Percentiles rank a stretch among this genome's conserved stretches.
phyloP scores from a whole-genome alignment of 768 basidiomycete species.

The Trametes sanguinea region DNA sequence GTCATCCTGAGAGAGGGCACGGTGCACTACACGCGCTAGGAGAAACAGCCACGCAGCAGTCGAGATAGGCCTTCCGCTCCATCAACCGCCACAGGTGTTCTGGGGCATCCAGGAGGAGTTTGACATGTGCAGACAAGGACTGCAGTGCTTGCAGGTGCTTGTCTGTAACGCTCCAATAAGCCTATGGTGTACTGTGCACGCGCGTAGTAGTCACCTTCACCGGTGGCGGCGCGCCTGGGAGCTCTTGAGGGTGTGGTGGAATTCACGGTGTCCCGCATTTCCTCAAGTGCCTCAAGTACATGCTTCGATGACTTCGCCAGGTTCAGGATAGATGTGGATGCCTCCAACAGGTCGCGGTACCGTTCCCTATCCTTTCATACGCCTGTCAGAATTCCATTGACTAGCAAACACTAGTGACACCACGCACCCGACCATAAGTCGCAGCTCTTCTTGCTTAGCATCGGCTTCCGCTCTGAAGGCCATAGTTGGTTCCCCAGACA shows the following conservation, averaged over 20 bases:
- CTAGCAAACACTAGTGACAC: neutral
- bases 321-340: constrained; percentile 81
- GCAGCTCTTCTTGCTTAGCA: constrained; percentile 83
- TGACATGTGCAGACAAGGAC: constrained; percentile 82
- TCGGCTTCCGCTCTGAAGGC: constrained; percentile 71
- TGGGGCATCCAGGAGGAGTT: constrained; percentile 88
- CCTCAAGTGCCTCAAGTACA: constrained; percentile 63
- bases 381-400: constrained; percentile 33
- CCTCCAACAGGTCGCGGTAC: constrained; percentile 84
- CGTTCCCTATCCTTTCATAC: constrained; percentile 78
- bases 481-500: neutral
- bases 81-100: constrained; percentile 90
- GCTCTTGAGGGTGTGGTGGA: constrained; percentile 47
- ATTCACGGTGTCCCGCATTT: constrained; percentile 56
- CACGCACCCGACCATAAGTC: constrained; percentile 91
- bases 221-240: constrained; percentile 42
- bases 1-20: constrained; percentile 63
- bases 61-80: constrained; percentile 74
- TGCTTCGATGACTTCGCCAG: constrained; percentile 68
- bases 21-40: constrained; percentile 82
- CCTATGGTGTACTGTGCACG: neutral
- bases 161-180: constrained; percentile 43
- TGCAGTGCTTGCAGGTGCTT: constrained; percentile 69
- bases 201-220: constrained; percentile 43
- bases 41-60: constrained; percentile 89